These are phyloP conservation scores for Orychophragmus violaceus DNA, from an alignment of 345 rosid species.

Conservation along the genomic window DNA sequence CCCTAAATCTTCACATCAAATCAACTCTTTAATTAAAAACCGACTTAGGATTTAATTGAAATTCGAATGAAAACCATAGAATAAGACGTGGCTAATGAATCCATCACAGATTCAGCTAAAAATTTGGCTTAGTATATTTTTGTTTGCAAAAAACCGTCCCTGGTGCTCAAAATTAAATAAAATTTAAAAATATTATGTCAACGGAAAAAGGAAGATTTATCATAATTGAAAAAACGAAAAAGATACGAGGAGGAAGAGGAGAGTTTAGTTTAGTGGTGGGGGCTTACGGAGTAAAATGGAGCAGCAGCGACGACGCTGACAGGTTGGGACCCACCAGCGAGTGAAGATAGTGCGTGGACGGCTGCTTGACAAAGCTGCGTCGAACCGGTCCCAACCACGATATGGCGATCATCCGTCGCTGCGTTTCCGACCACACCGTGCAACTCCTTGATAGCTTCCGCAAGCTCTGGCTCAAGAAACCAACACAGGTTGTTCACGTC, in stretches of 20 bases:
- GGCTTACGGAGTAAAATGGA: constrained; percentile 80
- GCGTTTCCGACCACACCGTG: constrained; percentile 69
- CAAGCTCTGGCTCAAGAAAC: constrained; percentile 65
- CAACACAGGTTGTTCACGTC: constrained; percentile 53
- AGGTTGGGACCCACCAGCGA: constrained; percentile 39
- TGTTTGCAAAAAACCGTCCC: not conserved
- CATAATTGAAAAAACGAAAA: not conserved
- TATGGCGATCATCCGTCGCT: constrained; percentile 34
- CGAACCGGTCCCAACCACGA: constrained; percentile 88
- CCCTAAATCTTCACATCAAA: constrained; percentile 1
- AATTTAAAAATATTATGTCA: not conserved
- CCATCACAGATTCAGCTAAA: not conserved
- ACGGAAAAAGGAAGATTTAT: not conserved
- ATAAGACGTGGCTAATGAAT: not conserved
- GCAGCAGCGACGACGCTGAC: constrained; percentile 77
- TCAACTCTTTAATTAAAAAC: not conserved
- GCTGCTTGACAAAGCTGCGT: constrained; percentile 74
- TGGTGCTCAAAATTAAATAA: not conserved
- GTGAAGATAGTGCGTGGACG: constrained; percentile 61
- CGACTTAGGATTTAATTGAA: not conserved
- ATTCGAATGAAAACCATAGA: not conserved
- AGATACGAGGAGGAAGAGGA: constrained; percentile 8
- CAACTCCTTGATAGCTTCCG: constrained; percentile 50
- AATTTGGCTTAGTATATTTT: not conserved
- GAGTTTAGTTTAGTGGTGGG: constrained; percentile 13